Evolutionary conservation across 306 rosid species (phyloP), one percentile per base, ranked within the genome.

Genomic region (Glycine soja): DNA sequence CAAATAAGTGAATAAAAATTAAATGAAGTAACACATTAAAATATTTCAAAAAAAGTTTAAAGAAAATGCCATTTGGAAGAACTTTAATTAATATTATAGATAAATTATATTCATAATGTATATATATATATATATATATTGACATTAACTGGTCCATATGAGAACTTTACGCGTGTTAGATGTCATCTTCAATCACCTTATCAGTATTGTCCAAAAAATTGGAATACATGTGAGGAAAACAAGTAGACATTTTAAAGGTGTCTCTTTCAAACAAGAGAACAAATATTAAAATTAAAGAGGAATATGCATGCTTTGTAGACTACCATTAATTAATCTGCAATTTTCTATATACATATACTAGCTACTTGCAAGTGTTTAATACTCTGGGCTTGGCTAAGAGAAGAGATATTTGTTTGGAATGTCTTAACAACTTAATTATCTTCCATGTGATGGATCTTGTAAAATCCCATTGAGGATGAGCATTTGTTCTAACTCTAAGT

Each of bases 131-230:
- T 6, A 56, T 56, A 16, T 3, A 0, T 36, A 58, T 58, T 0
- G 7, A 58, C 36, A 58, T 58, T 58, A 11, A 58, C 19, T 18
- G 40, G 3, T 59, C 66, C 66, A 24, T 4, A 59, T 13, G 7
- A 1, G 32, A 59, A 11, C 8, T 59, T 59, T 10, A 59, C 66
- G 8, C 13, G 65, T 59, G 36, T 59, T 59, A 24, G 38, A 58
- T 59, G 66, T 59, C 40, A 59, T 24, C 40, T 24, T 59, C 40
- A 59, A 59, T 59, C 65, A 58, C 38, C 65, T 19, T 58, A 58
- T 10, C 65, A 58, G 19, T 9, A 18, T 58, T 58, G 66, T 59
- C 24, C n/a, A 24, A 24, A 19, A 58, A 9, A 9, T 19, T 19
- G 10, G 7, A 58, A 19, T 19, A 9, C 14, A 7, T 58, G 5